phyloP scores from a whole-genome alignment of 441 rosid genomes.

The Erysimum cheiri region DNA sequence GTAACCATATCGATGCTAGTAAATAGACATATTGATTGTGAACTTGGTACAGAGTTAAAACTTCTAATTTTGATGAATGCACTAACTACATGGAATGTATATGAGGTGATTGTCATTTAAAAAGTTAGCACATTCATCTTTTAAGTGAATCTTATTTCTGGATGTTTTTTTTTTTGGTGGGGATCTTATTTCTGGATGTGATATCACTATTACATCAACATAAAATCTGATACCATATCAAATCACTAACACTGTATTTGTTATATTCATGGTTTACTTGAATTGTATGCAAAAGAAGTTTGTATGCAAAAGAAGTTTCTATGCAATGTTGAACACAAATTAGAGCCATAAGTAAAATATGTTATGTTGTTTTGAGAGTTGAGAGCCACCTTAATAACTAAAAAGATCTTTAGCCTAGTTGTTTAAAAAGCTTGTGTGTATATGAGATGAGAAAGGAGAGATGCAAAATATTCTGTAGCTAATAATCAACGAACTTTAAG shows the following conservation, averaged over 20 bases:
- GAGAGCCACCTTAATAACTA: background rate
- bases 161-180: too few relatives aligned
- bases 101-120: too few relatives aligned
- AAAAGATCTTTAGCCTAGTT: background rate
- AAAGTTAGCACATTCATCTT: too few relatives aligned
- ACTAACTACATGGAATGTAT: too few relatives aligned
- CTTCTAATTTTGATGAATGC: too few relatives aligned
- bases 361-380: background rate
- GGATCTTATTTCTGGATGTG: too few relatives aligned
- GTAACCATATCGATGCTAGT: too few relatives aligned
- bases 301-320: background rate
- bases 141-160: too few relatives aligned
- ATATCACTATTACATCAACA: too few relatives aligned
- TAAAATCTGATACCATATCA: background rate
- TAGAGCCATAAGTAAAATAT: background rate
- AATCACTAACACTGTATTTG: background rate
- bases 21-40: too few relatives aligned
- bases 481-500: conserved; percentile 38
- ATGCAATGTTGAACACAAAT: background rate
- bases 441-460: conserved; percentile 19
- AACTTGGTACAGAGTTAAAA: too few relatives aligned
- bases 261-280: background rate
- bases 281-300: background rate
- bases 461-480: conserved; percentile 16
- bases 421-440: background rate